Percentiles rank a stretch among this genome's conserved stretches.
Conservation (phyloP, 164 flowering plant species). For the Macadamia tetraphylla region DNA sequence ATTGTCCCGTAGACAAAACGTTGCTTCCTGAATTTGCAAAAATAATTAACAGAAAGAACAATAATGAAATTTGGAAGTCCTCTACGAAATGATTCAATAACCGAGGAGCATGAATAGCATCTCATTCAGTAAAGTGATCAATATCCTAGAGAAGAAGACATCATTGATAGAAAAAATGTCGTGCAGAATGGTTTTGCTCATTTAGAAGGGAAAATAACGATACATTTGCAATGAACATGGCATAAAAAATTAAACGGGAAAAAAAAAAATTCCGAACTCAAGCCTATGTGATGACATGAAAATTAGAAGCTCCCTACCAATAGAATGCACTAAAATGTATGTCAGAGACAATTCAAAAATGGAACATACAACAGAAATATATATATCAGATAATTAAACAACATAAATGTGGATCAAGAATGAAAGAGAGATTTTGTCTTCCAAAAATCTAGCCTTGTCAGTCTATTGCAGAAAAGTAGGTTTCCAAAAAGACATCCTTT, state of each 20-base stretch:
- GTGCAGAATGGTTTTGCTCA: too few species aligned
- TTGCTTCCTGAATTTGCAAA: slow-evolving; percentile 58
- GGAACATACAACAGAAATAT: neutral
- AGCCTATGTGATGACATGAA: neutral
- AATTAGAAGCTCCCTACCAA: neutral
- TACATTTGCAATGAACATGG: too few species aligned
- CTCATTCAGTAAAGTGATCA: neutral
- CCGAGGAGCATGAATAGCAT: neutral
- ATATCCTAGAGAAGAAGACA: neutral
- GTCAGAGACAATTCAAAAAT: neutral
- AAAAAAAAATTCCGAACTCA: neutral
- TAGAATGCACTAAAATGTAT: neutral
- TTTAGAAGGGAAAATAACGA: too few species aligned
- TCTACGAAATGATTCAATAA: neutral
- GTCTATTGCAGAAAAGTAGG: too few species aligned
- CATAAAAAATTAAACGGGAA: too few species aligned
- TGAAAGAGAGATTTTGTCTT: too few species aligned
- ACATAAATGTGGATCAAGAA: too few species aligned
- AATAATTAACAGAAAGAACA: slow-evolving; percentile 1
- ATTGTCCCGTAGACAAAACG: slow-evolving; percentile 78
- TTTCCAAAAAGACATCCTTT: too few species aligned
- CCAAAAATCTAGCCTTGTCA: neutral
- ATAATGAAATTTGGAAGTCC: neutral
- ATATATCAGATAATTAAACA: neutral
- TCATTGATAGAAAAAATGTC: neutral